These are phyloP conservation scores for Penicillium verrucosum DNA, from an alignment of 2,329 filamentous ascomycete species.

Conservation along the genomic window DNA sequence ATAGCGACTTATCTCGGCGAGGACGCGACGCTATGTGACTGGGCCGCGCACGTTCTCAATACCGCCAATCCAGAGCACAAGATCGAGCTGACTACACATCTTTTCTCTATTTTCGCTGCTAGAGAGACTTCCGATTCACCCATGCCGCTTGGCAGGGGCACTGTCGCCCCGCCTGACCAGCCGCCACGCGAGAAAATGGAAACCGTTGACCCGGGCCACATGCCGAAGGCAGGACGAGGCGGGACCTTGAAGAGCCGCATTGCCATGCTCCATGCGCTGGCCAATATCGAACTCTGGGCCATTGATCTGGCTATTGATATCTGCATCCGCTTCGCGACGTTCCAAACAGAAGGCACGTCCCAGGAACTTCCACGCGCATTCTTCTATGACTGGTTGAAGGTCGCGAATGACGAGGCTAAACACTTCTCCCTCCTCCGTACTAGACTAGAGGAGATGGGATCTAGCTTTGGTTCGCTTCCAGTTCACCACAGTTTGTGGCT, in stretches of 20 bases:
- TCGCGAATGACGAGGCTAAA: slow-evolving; percentile 49
- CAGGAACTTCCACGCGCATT: slow-evolving; percentile 43
- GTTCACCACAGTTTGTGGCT: slow-evolving; percentile 49
- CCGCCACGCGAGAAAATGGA: slow-evolving; percentile 43
- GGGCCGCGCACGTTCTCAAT: slow-evolving; percentile 48
- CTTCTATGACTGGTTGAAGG: slow-evolving; percentile 50
- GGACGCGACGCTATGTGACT: slow-evolving; percentile 47
- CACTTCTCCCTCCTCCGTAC: slow-evolving; percentile 48
- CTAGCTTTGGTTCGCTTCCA: slow-evolving; percentile 45
- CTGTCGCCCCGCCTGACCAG: slow-evolving; percentile 37
- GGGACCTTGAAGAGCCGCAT: slow-evolving; percentile 46
- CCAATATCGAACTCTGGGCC: slow-evolving; percentile 50
- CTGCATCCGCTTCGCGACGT: slow-evolving; percentile 46
- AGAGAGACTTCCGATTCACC: slow-evolving; percentile 40
- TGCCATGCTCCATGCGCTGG: slow-evolving; percentile 48
- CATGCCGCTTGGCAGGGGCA: slow-evolving; percentile 44
- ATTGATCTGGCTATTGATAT: slow-evolving; percentile 50
- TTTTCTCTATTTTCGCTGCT: slow-evolving; percentile 43
- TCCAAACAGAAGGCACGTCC: slow-evolving; percentile 34
- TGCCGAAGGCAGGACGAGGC: slow-evolving; percentile 43
- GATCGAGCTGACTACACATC: slow-evolving; percentile 46
- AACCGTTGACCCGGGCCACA: slow-evolving; percentile 40
- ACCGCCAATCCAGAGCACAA: slow-evolving; percentile 48
- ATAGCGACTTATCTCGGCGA: slow-evolving; percentile 37
- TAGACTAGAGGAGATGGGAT: slow-evolving; percentile 46